Base-by-base conservation (phyloP, 2,329 filamentous ascomycete species). In the Penicillium sp. region DNA sequence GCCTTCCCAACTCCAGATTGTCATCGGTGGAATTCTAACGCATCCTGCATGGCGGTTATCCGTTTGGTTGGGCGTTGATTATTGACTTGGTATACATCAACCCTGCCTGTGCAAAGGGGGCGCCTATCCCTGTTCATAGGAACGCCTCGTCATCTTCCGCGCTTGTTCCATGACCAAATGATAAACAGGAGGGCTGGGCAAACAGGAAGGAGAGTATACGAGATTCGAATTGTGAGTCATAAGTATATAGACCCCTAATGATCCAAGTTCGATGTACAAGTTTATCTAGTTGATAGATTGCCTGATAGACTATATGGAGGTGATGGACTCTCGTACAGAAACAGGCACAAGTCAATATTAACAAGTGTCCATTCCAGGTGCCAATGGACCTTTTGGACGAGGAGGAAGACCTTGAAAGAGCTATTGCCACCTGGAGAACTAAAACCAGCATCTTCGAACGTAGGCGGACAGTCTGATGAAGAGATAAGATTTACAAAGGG, bases 11-110 rank as follows among this genome's bases (percentile, higher is more conserved):
- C 48, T 22, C n/a, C 22, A 22, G 46, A 49, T 49, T 49, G 46
- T 8, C n/a, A 33, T 14, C 48, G 28, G 48, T 35, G 48, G 48
- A 19, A 22, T 35, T 4, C n/a, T 35, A 6, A 51, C 16, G 30
- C 13, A n/a, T n/a, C 48, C 30, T 51, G 30, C 48, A 51, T 51
- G 48, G 28, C 48, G n/a, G 48, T 51, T 51, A 51, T 51, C 46
- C 46, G 28, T 49, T 35, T 16, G 28, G 48, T 51, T 51, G 48
- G 48, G 48, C 48, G 45, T 48, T 30, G 14, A 42, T 22, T 25
- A 28, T 16, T 13, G 40, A 40, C 38, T 40, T 42, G 8, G 28
- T 28, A 16, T 30, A 16, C 42, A 45, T 13, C 42, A 11, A 22
- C 42, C 22, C 42, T 22, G n/a, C 42, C 7, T 22, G n/a, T 45